Evolutionary conservation across 148 eudicot genomes (phyloP).

Genomic region (Mesembryanthemum crystallinum): DNA sequence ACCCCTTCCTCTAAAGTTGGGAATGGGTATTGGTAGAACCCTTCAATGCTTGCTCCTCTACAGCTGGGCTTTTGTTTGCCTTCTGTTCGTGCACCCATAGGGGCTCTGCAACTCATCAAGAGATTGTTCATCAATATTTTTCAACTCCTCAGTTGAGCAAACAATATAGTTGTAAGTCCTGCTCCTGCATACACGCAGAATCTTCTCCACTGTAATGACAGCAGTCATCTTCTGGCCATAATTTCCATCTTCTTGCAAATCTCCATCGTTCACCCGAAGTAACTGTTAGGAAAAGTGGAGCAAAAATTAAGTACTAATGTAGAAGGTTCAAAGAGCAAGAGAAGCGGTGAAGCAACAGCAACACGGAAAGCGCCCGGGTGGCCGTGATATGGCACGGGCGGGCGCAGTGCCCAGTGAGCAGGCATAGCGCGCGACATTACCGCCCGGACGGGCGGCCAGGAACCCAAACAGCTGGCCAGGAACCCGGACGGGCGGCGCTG

Average conservation of each 20-base stretch:
- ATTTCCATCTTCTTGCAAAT: not conserved
- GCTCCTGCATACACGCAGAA: not conserved
- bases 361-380: no score
- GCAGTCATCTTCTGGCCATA: not conserved
- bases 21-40: slow-evolving; percentile 7
- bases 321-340: no score
- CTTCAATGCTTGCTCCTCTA: slow-evolving; percentile 27
- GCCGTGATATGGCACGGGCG: no score
- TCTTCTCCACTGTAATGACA: not conserved
- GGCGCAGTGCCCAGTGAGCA: no score
- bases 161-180: not conserved
- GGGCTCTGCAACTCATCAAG: not conserved
- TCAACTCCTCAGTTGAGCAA: not conserved
- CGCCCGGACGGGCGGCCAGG: no score
- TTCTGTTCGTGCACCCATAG: no score
- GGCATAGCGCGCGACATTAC: no score
- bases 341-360: no score
- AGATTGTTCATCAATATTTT: not conserved
- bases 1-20: slow-evolving; percentile 12
- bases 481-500: no score
- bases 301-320: no score
- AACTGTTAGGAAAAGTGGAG: no score
- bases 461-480: no score
- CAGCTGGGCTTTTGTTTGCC: not conserved
- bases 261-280: not conserved